Conservation (phyloP, 345 rosid species). For the Gossypium stocksii region DNA sequence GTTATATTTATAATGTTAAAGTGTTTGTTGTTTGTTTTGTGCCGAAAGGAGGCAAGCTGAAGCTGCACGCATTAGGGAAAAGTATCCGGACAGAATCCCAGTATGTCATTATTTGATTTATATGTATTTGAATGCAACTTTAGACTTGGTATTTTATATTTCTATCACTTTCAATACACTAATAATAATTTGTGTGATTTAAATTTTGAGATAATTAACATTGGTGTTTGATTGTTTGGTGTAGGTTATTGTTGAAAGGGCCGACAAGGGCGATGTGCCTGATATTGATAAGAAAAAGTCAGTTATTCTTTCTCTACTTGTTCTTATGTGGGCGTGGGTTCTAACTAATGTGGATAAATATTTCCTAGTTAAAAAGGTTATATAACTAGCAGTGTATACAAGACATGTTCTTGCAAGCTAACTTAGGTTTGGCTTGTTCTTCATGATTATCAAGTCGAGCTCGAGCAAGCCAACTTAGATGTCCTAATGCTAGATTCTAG, state of each 20-base stretch:
- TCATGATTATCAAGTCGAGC: not conserved
- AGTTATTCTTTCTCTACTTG: conserved; percentile 19
- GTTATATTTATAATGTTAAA: conserved; percentile 2
- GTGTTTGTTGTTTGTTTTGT: conserved; percentile 8
- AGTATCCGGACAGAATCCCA: conserved; percentile 94
- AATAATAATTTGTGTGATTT: not conserved
- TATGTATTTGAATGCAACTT: not conserved
- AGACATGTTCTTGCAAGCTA: not conserved
- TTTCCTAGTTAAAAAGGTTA: conserved; percentile 1
- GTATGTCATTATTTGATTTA: conserved; percentile 33
- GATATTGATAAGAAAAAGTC: conserved; percentile 96
- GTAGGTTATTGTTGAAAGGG: conserved; percentile 95
- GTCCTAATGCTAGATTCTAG: not conserved
- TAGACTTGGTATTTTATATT: not conserved
- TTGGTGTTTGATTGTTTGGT: conserved; percentile 11
- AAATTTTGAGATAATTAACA: not conserved
- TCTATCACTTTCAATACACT: too few relatives aligned
- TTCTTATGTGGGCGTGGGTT: not conserved
- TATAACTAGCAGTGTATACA: not conserved
- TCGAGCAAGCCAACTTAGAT: not conserved
- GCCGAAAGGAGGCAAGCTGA: conserved; percentile 94
- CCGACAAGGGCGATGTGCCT: conserved; percentile 91
- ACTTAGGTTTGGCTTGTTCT: not conserved
- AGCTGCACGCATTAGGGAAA: conserved; percentile 87
- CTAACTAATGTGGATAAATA: not conserved